Base-by-base conservation (phyloP, 192 early-diverging fungal species). In the Rhizoclosmatium sp. region DNA sequence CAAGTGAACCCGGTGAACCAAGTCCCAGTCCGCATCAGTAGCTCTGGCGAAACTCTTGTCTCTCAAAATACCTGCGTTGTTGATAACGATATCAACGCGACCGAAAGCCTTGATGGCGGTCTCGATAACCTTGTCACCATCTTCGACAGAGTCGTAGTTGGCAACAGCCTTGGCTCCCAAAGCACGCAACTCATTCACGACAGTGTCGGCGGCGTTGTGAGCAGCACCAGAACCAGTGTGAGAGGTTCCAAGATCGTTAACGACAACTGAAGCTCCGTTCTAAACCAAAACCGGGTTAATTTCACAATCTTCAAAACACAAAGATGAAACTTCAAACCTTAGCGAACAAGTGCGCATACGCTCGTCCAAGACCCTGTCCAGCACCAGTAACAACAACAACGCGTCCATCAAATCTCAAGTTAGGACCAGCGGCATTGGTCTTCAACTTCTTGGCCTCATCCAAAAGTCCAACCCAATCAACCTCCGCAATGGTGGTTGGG, bases 51-150 rank as follows among this genome's bases (percentile, higher is more conserved):
- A 98, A 4, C 95, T 96, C 83, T 94, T 96, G 87, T 99, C 97
- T 76, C 97, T 92, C 68, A 99, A 87, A 67, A 99, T 98, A 75
- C 97, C 97, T 23, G 97, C 97, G 79, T 99, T 99, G 91, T 99
- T 99, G 79, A 99, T 90, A 39, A 99, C 75, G 72, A 99, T 84
- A 77, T 89, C 88, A 31, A 90, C 76, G 48, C 85, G 83, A n/a
- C 89, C 89, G 70, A 90, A 90, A 85, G 91, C 91, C 80, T 93
- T 89, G 74, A 99, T 87, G 4, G 96, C 97, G 4, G 97, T 97
- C 51, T 94, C 93, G 45, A 99, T 91, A 9, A 99, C 83, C 84
- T 93, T 92, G 4, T 99, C 97, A 62, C 97, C 97, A n/a, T 97
- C 93, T 81, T 97, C 97, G 31, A 99, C 97, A 40, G 97, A 99